Base-by-base conservation (phyloP, 805 yeast species). In the Helenozyma baotianmanensis region DNA sequence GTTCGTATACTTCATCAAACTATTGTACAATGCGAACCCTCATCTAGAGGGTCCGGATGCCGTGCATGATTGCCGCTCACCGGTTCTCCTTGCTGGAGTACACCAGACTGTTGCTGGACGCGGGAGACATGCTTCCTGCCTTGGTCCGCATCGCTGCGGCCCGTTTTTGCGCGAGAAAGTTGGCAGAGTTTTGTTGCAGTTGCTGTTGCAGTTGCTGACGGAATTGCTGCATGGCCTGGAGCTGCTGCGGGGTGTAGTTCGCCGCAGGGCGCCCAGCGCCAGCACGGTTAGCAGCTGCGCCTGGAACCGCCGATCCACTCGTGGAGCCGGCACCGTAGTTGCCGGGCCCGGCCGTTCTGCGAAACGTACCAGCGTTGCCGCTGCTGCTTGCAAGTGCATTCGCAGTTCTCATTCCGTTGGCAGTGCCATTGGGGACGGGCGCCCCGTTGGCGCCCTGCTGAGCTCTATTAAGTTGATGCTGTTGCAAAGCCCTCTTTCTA, bases 401-500 rank as follows among this genome's bases (percentile, higher is more conserved):
- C 19, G 17, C 9, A 12, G n/a, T 6, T 12, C n/a, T 6, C 15
- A 8, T 15, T 14, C 7, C 11, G n/a, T n/a, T 21, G 23, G 12
- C 9, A 2, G 29, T 10, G 4, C 24, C 18, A n/a, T 13, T 21
- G 19, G 15, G 15, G 4, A 12, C 6, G 12, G 31, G 2, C n/a
- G 14, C 13, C 3, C 13, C 11, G 4, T n/a, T 12, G 8, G 24
- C 11, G 10, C 24, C 24, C 21, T 33, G 38, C 14, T 33, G 43
- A 16, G 22, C 29, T 26, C 30, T 30, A 15, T 42, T 39, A 6
- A 41, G 46, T 37, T 62, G 70, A 26, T 63, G 69, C 38, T 62
- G 66, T 31, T 64, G 68, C 30, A 64, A 43, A 4, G 68, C 69
- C 33, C 71, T 50, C 54, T 62, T 54, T 40, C 64, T 57, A 3